These are phyloP conservation scores for Chrysanthemum makinoi DNA, from an alignment of 129 eudicot species.

Conservation along the genomic window DNA sequence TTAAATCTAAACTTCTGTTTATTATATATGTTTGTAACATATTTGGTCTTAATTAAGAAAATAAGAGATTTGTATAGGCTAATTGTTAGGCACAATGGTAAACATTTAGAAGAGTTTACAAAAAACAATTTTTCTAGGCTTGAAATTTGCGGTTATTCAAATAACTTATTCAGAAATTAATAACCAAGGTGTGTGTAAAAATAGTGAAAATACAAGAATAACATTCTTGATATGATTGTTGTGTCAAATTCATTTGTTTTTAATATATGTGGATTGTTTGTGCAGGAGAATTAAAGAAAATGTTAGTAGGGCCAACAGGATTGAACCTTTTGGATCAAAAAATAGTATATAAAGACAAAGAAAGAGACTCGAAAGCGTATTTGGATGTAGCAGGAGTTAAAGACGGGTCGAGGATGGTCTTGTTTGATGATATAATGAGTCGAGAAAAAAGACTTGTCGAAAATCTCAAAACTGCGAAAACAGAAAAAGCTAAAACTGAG, in stretches of 20 bases:
- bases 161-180: background rate
- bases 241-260: no score
- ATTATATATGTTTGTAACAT: background rate
- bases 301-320: slow-evolving; percentile 68
- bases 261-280: background rate
- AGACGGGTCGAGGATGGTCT: slow-evolving; percentile 70
- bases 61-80: no score
- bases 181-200: background rate
- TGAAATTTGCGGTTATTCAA: no score
- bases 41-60: background rate
- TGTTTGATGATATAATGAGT: slow-evolving; percentile 61
- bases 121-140: no score
- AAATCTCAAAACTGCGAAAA: slow-evolving; percentile 40
- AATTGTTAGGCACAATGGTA: no score
- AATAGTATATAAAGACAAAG: slow-evolving; percentile 64
- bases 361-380: slow-evolving; percentile 71
- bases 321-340: slow-evolving; percentile 77
- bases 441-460: slow-evolving; percentile 66
- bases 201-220: background rate
- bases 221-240: background rate
- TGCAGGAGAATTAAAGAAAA: slow-evolving; percentile 84
- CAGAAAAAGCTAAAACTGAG: slow-evolving; percentile 55
- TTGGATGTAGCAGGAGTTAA: slow-evolving; percentile 73
- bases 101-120: no score
- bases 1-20: background rate